Percentiles rank a stretch among this genome's conserved stretches.
Evolutionary conservation across 2,329 filamentous ascomycete species (phyloP).

Genomic region (Ophiostoma australiae): DNA sequence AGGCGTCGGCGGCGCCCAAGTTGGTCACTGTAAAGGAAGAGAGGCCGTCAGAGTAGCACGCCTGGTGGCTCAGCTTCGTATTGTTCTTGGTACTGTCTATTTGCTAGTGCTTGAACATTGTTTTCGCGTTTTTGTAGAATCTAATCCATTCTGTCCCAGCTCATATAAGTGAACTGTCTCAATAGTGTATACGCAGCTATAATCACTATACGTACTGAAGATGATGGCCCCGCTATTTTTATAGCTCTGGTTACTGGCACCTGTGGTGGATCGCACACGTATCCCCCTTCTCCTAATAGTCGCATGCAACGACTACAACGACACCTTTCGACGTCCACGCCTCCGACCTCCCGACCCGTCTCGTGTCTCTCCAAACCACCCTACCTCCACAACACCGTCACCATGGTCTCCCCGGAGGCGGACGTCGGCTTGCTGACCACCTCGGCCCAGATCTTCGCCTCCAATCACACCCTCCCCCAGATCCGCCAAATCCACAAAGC

Average conservation of each 20-base stretch:
- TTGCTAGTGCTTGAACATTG: background rate
- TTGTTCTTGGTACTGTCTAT: background rate
- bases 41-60: background rate
- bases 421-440: conserved; percentile 47
- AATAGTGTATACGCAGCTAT: background rate
- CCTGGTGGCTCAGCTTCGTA: background rate
- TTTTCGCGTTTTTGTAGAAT: background rate
- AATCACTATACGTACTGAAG: background rate
- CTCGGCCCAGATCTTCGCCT: conserved; percentile 50
- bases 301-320: background rate
- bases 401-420: conserved; percentile 35
- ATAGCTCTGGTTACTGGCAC: background rate
- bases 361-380: background rate
- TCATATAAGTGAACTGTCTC: background rate
- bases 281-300: conserved; percentile 10
- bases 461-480: conserved; percentile 56
- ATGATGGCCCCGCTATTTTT: background rate
- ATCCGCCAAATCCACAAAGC: conserved; percentile 59
- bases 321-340: background rate
- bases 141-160: background rate
- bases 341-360: background rate
- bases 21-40: background rate
- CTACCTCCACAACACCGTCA: background rate
- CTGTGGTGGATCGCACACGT: conserved; percentile 20
- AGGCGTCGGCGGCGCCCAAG: background rate